phyloP scores from a whole-genome alignment of 2,329 filamentous ascomycete species.

The Xylariales sp. region DNA sequence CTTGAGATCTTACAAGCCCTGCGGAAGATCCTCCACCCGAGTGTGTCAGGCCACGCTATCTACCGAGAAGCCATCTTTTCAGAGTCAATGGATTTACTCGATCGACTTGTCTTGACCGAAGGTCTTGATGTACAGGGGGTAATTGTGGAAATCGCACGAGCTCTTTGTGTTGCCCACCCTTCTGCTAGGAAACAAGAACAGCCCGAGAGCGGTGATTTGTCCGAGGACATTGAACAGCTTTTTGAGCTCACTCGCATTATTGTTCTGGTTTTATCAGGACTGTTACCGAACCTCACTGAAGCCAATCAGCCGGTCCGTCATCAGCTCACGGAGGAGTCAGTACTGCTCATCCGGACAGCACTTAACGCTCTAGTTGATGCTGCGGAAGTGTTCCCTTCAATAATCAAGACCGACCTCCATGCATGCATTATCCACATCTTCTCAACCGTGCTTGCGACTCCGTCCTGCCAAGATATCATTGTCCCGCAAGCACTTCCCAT shows the following conservation, averaged over 20 bases:
- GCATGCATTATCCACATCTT: constrained; percentile 98
- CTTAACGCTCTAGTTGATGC: constrained; percentile 89
- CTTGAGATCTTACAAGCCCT: constrained; percentile 85
- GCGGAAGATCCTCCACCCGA: constrained; percentile 91
- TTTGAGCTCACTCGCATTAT: constrained; percentile 97
- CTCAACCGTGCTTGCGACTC: constrained; percentile 83
- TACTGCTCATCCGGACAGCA: constrained; percentile 72
- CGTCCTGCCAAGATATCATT: constrained; percentile 80
- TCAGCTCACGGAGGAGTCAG: constrained; percentile 81
- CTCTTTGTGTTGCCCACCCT: constrained; percentile 85
- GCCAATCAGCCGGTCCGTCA: constrained; percentile 62
- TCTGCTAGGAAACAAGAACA: constrained; percentile 70
- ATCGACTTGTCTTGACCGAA: constrained; percentile 88
- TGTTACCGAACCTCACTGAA: constrained; percentile 78
- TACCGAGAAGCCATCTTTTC: constrained; percentile 95
- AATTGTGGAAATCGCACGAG: constrained; percentile 90
- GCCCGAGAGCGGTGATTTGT: constrained; percentile 71
- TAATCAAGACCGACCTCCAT: constrained; percentile 94
- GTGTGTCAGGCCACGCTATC: constrained; percentile 92
- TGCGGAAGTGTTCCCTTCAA: constrained; percentile 89
- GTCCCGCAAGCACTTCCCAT: constrained; percentile 88
- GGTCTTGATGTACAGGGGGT: constrained; percentile 83
- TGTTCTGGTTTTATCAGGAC: constrained; percentile 81
- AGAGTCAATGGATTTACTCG: constrained; percentile 93
- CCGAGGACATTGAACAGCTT: constrained; percentile 95